Percentiles rank a stretch among this genome's conserved stretches.
phyloP scores from a whole-genome alignment of 225 moss, liverwort and hornwort genomes.

The Sphagnum contortum region DNA sequence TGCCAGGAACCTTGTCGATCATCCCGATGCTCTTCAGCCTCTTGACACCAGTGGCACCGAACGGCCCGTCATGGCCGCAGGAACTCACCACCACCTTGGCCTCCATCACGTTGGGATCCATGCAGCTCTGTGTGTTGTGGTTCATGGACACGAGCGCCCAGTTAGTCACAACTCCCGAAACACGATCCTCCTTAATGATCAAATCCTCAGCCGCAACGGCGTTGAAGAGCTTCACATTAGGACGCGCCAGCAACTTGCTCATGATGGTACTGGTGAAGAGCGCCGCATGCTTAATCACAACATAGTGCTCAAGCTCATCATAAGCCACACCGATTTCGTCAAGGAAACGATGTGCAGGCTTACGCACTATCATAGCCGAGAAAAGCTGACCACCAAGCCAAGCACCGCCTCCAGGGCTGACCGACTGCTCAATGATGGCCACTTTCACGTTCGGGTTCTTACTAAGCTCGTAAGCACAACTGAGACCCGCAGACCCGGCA shows the following conservation, averaged over 20 bases:
- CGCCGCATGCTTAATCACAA: constrained; percentile 94
- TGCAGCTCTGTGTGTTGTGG: constrained; percentile 87
- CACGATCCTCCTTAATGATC: constrained; percentile 76
- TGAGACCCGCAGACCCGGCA: constrained; percentile 69
- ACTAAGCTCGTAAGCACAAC: constrained; percentile 82
- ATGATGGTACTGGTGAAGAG: constrained; percentile 88
- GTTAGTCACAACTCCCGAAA: constrained; percentile 83
- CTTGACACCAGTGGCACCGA: constrained; percentile 97
- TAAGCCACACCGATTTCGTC: constrained; percentile 85
- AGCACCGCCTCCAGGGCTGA: constrained; percentile 81
- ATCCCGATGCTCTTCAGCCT: constrained; percentile 73
- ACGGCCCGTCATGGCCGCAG: constrained; percentile 91
- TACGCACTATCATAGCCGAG: constrained; percentile 92
- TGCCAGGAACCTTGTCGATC: constrained; percentile 87
- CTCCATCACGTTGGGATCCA: constrained; percentile 99
- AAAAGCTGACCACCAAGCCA: constrained; percentile 94
- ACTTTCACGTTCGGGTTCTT: constrained; percentile 97
- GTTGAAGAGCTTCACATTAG: constrained; percentile 91
- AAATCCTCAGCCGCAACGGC: constrained; percentile 90
- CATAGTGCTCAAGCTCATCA: constrained; percentile 86
- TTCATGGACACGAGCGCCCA: constrained; percentile 92
- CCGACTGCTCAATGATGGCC: constrained; percentile 84
- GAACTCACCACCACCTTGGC: constrained; percentile 92
- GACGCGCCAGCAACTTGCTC: constrained; percentile 84
- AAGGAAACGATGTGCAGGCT: constrained; percentile 87